Base-by-base conservation (phyloP, 2,329 filamentous ascomycete species). In the Penicillium sp. region DNA sequence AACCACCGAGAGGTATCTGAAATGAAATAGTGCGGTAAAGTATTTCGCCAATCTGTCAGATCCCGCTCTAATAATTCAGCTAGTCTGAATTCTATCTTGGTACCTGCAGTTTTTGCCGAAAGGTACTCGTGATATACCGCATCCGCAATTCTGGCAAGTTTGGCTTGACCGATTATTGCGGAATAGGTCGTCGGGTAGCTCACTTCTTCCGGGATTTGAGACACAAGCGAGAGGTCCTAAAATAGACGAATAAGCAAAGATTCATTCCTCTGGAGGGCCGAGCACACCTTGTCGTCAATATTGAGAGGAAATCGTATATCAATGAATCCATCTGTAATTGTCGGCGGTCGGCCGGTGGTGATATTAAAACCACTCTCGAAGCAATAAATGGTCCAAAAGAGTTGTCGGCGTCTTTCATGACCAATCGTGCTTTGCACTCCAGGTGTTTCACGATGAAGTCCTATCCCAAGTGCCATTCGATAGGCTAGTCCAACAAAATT, bases 401-500 rank as follows among this genome's bases (percentile, higher is more conserved):
- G 31, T 1, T 54, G 58, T 33, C 64, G 57, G 23, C 61, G 50
- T 31, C 55, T 47, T 46, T 65, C 59, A n/a, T 62, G 34, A 58
- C 56, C 31, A 29, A 47, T 43, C 3, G 24, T 53, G 43, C 50
- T 18, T 34, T 39, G 28, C 16, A 21, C 45, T 7, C 39, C 18
- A 3, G 54, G 34, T 5, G 47, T 51, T 18, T 82, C 79, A n/a
- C 76, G 75, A 56, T 82, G 79, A 3, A 82, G 68, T 0, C 80
- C 79, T 4, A 82, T 63, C 0, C 79, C 77, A 46, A 81, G 75
- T 11, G 79, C 80, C 74, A 82, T 79, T 21, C 80, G 69, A 16
- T 77, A 72, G 0, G 80, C 80, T 16, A 82, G 71, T 0, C 80
- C 80, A n/a, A 80, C 71, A 48, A 79, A 79, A 57, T 81, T 81